Conservation (phyloP, 23 red algal species). For the Porphyridium purpureum region DNA sequence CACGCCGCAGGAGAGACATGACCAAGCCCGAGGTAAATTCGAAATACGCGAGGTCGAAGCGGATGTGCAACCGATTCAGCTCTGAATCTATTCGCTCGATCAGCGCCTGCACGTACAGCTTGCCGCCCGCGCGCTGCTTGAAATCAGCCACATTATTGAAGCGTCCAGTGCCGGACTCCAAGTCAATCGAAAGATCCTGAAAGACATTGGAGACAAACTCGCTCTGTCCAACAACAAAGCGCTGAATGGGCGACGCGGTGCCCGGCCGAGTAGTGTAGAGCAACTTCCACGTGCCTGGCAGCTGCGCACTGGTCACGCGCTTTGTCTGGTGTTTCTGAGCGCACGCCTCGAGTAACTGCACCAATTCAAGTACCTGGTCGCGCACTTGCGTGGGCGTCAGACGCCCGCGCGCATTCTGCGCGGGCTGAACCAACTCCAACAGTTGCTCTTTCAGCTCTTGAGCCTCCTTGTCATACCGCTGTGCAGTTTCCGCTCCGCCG, state of each 20-base stretch:
- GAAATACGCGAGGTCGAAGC: constrained; percentile 6
- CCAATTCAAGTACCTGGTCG: background rate
- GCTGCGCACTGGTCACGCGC: background rate
- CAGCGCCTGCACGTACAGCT: constrained; percentile 3
- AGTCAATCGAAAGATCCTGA: background rate
- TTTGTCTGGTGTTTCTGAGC: background rate
- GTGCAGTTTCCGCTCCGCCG: no score
- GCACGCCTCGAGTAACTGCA: background rate
- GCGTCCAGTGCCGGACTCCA: background rate
- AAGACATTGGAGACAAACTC: background rate
- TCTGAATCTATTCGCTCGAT: constrained; percentile 1
- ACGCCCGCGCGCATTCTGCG: no score
- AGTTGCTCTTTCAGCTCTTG: no score
- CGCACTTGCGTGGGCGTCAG: no score
- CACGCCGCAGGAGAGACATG: constrained; percentile 12
- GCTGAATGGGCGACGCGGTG: background rate
- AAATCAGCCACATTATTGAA: background rate
- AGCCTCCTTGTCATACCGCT: no score
- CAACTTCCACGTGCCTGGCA: background rate
- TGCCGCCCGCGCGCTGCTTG: background rate
- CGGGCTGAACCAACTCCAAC: no score
- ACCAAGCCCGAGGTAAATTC: no score
- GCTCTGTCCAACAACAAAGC: background rate
- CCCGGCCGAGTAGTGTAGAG: background rate
- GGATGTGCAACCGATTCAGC: constrained; percentile 1